Percentiles rank a stretch among this genome's conserved stretches.
Conservation (phyloP, 202 grass and related monocot species). For the Setaria viridis region DNA sequence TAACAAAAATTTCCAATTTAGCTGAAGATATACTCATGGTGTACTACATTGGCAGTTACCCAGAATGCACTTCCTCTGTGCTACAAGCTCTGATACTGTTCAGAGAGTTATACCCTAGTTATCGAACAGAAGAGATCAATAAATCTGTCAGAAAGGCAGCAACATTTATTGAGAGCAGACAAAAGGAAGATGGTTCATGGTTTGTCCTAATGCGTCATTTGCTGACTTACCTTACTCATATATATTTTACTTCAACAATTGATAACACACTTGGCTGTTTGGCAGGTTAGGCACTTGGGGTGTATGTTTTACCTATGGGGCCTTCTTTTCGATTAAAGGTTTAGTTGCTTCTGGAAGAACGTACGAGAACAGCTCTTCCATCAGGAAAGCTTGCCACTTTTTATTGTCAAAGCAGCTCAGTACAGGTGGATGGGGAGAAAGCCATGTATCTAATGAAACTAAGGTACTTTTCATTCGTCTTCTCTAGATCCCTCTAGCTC, state of each 20-base stretch:
- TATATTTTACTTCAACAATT: not conserved
- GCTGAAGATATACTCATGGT: not conserved
- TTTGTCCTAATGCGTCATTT: not conserved
- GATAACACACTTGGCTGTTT: not conserved
- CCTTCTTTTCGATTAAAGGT: not conserved
- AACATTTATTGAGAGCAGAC: slow-evolving; percentile 39
- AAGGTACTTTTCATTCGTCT: not conserved
- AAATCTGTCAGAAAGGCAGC: slow-evolving; percentile 21
- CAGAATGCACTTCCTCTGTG: slow-evolving; percentile 41
- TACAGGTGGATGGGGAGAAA: slow-evolving; percentile 2
- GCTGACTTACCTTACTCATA: not conserved
- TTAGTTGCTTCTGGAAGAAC: not conserved
- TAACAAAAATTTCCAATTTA: not conserved
- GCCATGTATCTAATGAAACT: not conserved
- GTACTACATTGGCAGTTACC: not conserved
- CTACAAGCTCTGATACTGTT: slow-evolving; percentile 40
- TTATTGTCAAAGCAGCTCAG: not conserved
- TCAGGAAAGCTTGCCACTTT: not conserved
- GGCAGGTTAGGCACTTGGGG: not conserved
- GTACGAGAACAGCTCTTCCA: not conserved
- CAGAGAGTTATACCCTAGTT: slow-evolving; percentile 27
- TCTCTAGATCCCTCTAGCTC: not conserved
- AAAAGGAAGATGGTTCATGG: slow-evolving; percentile 44
- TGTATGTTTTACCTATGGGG: not conserved
- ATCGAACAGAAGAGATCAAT: slow-evolving; percentile 39